Base-by-base conservation (phyloP, 805 yeast genomes). In the Vanderwaltozyma yarrowii region DNA sequence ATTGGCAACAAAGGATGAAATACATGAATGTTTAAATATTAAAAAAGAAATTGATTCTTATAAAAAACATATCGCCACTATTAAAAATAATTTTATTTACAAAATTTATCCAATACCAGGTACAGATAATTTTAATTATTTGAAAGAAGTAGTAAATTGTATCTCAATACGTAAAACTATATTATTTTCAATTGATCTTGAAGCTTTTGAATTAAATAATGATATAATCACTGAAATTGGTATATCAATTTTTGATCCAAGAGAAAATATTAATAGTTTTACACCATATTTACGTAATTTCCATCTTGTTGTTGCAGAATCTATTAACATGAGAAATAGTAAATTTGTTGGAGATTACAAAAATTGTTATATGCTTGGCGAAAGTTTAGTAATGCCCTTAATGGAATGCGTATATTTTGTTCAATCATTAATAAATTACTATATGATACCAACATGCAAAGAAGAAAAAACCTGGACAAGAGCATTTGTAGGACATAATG, bases 401-500 rank as follows among this genome's bases (percentile, higher is more conserved):
- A 36, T 41, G 2, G 64, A 68, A 15, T 62, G 70, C 3, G 56
- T 53, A 0, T 40, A 38, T 1, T 60, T 70, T 28, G 42, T 73
- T 1, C 73, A 73, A 35, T 38, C 53, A 5, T 44, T 74, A 23
- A 46, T 76, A 2, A 55, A 72, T 35, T 60, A 58, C 38, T 73
- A 72, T 49, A 62, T 71, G 42, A 38, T 46, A 4, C 52, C 58
- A 5, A 45, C 49, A 31, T 47, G 55, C 29, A 40, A 35, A 11
- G 47, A 35, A 16, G 64, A 42, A 33, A 39, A 33, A n/a, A 50
- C 52, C 0, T 46, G 52, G 47, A 42, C 45, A 12, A 51, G 62
- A 16, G 61, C 65, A 0, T 60, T 76, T 32, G 78, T 78, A 19
- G 86, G 84, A 1, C 88, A 80, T 52, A 68, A 67, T 35, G 59